Evolutionary conservation across 2,329 filamentous ascomycete genomes (phyloP).

Genomic region (Colletotrichum sp.): DNA sequence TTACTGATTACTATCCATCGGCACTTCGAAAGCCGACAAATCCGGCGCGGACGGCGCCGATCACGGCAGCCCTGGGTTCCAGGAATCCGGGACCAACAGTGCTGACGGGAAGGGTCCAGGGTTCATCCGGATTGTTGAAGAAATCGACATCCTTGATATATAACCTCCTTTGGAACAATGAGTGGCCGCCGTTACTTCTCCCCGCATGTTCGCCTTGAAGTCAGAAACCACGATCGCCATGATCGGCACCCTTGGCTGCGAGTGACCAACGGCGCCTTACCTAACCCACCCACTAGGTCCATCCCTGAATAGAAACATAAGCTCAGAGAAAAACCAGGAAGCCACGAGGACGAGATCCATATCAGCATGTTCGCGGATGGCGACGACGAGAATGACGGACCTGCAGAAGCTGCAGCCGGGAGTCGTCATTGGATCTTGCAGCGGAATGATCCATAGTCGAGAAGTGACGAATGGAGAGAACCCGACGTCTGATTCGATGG

Average conservation of each 20-base stretch:
- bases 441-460: slow-evolving; percentile 8
- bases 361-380: not conserved
- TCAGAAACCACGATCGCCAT: not conserved
- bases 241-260: slow-evolving; percentile 4
- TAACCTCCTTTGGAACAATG: not conserved
- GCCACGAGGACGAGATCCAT: slow-evolving; percentile 12
- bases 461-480: slow-evolving; percentile 9
- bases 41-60: not conserved
- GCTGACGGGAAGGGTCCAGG: not conserved
- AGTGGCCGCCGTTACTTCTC: not conserved
- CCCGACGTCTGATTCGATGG: not conserved
- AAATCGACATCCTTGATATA: slow-evolving; percentile 7
- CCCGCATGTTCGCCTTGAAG: slow-evolving; percentile 15
- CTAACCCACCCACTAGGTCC: slow-evolving; percentile 17
- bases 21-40: not conserved
- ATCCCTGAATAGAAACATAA: not conserved
- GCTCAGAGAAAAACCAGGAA: not conserved
- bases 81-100: slow-evolving; percentile 8
- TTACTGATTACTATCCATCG: not conserved
- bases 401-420: slow-evolving; percentile 18
- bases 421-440: slow-evolving; percentile 19
- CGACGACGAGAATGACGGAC: not conserved
- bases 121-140: slow-evolving; percentile 10
- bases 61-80: slow-evolving; percentile 11
- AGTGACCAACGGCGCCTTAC: slow-evolving; percentile 3